These are phyloP conservation scores for Phytopythium delawarense DNA, from an alignment of 352 stramenopile genomes.

Conservation along the genomic window DNA sequence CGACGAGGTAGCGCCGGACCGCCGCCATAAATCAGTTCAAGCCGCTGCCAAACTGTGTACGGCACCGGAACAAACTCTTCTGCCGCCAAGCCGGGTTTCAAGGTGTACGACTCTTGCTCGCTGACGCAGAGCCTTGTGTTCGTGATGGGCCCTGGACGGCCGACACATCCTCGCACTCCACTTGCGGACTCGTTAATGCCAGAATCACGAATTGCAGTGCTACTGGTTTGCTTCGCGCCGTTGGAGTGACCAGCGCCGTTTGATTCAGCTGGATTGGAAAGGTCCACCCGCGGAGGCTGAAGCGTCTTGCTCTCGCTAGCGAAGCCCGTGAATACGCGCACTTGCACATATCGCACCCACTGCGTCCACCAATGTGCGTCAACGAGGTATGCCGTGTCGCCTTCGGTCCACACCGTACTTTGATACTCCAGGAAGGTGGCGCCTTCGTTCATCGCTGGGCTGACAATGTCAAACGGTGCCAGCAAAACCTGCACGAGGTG, in stretches of 20 bases:
- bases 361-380: constrained; percentile 51
- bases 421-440: constrained; percentile 31
- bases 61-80: constrained; percentile 51
- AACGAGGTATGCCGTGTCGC: constrained; percentile 47
- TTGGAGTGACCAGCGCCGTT: neutral
- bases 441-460: constrained; percentile 36
- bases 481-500: constrained; percentile 46
- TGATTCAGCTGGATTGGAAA: neutral
- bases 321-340: constrained; percentile 1
- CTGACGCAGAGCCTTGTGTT: constrained; percentile 38
- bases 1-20: constrained; percentile 53
- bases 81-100: constrained; percentile 27
- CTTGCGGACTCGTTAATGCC: neutral
- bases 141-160: constrained; percentile 37
- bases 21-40: constrained; percentile 50
- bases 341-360: constrained; percentile 39
- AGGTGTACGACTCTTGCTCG: constrained; percentile 28
- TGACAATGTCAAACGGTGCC: constrained; percentile 52
- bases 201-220: neutral
- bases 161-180: neutral
- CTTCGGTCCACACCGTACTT: constrained; percentile 31
- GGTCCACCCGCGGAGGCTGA: neutral
- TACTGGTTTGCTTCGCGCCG: neutral
- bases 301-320: neutral
- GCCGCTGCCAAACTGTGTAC: constrained; percentile 37